A percentile compares a stretch with the other conserved stretches of the same genome.
Evolutionary conservation across 2,329 filamentous ascomycete species (phyloP).

Genomic region (Cercospora sp.): DNA sequence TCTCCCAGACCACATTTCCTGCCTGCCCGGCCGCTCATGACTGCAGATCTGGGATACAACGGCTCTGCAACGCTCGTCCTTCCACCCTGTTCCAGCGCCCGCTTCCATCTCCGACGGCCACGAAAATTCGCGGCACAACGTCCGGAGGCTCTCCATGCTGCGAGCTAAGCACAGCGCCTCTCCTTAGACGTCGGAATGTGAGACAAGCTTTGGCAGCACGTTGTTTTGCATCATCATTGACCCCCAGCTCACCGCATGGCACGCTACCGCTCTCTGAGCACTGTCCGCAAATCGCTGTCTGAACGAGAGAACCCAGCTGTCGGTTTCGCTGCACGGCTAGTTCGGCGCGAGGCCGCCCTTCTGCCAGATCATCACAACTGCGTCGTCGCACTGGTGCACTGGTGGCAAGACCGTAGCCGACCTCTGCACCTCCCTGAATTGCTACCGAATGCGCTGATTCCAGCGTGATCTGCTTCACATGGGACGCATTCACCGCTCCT

Average conservation of each 20-base stretch:
- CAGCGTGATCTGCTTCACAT: neutral
- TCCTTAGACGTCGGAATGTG: slow-evolving; percentile 5
- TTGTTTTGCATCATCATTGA: neutral
- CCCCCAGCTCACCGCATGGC: neutral
- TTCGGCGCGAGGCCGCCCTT: neutral
- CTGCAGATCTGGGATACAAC: neutral
- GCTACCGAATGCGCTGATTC: neutral
- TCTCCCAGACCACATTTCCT: slow-evolving; percentile 6
- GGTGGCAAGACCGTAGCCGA: neutral
- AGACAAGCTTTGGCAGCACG: slow-evolving; percentile 12
- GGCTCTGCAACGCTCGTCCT: neutral
- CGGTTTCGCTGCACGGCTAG: neutral
- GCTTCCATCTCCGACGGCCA: neutral
- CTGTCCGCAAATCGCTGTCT: neutral
- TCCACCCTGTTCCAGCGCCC: neutral
- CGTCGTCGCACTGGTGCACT: neutral
- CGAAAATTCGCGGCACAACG: neutral
- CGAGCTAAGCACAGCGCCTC: neutral
- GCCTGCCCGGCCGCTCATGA: neutral
- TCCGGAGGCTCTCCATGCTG: neutral
- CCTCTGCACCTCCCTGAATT: neutral
- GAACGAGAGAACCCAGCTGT: neutral
- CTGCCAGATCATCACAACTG: neutral
- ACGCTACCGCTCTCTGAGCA: neutral
- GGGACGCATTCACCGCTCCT: neutral